A percentile compares a stretch with the other conserved stretches of the same genome.
These are phyloP conservation scores for Neurospora sp. DNA, from an alignment of 495 filamentous ascomycete genomes.

Conservation along the genomic window DNA sequence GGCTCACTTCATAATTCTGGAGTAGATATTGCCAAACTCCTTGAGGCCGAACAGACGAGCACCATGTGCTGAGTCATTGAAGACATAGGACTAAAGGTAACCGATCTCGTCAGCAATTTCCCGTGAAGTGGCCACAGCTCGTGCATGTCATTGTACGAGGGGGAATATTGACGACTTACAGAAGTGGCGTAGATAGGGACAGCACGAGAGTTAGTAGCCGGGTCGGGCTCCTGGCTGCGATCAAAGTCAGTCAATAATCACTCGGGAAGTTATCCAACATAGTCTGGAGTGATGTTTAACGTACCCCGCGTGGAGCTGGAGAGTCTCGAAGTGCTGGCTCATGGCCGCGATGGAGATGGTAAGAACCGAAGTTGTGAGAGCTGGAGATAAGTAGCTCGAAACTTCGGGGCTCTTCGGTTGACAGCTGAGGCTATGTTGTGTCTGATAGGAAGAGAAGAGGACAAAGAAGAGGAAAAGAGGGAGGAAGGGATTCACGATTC, in stretches of 20 bases:
- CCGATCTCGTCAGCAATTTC: neutral
- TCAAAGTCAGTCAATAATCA: neutral
- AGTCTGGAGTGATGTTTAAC: slow-evolving; percentile 5
- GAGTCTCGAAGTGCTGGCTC: slow-evolving; percentile 71
- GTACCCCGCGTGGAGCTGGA: slow-evolving; percentile 94
- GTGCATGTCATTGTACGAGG: neutral
- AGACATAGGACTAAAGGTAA: slow-evolving; percentile 61
- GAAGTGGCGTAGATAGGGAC: slow-evolving; percentile 96
- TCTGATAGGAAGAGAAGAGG: slow-evolving; percentile 2
- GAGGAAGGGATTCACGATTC: neutral
- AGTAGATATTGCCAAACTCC: slow-evolving; percentile 98
- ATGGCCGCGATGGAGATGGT: slow-evolving; percentile 10
- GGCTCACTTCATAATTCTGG: slow-evolving; percentile 81
- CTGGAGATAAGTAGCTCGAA: neutral
- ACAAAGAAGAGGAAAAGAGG: neutral
- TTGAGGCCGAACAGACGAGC: slow-evolving; percentile 95
- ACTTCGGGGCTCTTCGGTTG: neutral
- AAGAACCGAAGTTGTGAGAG: slow-evolving; percentile 5
- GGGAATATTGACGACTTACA: slow-evolving; percentile 33
- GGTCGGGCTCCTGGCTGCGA: slow-evolving; percentile 68
- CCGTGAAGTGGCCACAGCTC: neutral
- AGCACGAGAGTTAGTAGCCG: slow-evolving; percentile 79
- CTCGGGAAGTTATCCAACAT: neutral
- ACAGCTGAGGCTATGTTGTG: neutral
- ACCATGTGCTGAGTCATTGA: slow-evolving; percentile 96